These are phyloP conservation scores for Mrakia frigida DNA, from an alignment of 768 basidiomycete genomes.

Conservation along the genomic window DNA sequence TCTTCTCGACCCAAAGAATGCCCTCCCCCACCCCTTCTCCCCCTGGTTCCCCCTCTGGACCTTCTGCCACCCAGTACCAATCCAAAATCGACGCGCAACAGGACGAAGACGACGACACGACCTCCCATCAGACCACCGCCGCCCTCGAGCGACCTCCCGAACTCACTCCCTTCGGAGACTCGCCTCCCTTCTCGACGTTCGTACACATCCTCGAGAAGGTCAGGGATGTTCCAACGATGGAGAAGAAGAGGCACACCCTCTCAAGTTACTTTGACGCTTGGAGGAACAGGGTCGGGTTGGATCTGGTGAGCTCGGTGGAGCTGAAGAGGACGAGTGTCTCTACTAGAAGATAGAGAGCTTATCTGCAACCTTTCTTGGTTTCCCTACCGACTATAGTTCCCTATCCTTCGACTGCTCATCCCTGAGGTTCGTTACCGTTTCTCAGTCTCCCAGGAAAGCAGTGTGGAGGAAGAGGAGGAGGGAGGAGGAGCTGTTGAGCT, in stretches of 20 bases:
- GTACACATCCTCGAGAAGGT: constrained; percentile 59
- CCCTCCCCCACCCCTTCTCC: background rate
- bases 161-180: constrained; percentile 35
- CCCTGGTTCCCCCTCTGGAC: background rate
- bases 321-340: background rate
- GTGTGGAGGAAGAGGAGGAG: background rate
- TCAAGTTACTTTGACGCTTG: constrained; percentile 73
- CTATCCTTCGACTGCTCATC: constrained; percentile 77
- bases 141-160: constrained; percentile 33
- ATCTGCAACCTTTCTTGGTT: background rate
- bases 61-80: background rate
- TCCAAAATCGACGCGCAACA: background rate
- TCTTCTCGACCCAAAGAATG: background rate
- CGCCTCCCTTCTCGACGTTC: constrained; percentile 48
- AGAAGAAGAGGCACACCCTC: constrained; percentile 65
- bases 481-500: background rate
- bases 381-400: constrained; percentile 50
- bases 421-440: constrained; percentile 56
- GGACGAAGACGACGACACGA: constrained; percentile 3
- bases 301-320: constrained; percentile 49
- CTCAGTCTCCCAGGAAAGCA: background rate
- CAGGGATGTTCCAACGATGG: constrained; percentile 65
- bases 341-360: background rate
- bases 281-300: constrained; percentile 76
- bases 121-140: background rate